Evolutionary conservation across 495 filamentous ascomycete genomes (phyloP).

Genomic region (Aspergillus indologenus): DNA sequence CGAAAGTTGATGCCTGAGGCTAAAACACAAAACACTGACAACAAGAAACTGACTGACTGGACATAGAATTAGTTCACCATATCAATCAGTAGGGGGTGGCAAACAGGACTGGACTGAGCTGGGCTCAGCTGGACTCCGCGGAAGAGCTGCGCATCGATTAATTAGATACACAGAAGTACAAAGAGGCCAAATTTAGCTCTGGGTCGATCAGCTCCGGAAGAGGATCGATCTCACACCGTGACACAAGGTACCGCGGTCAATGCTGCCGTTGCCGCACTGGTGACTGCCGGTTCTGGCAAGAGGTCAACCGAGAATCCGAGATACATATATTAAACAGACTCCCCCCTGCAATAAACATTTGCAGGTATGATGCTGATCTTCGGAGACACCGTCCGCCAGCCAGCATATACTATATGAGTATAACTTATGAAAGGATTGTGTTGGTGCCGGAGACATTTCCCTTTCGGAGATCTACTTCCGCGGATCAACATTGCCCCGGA

Average conservation of each 20-base stretch:
- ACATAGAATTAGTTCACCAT: too few species aligned
- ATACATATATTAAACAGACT: neutral
- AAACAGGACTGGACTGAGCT: too few species aligned
- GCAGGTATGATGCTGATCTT: neutral
- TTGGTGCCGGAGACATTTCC: neutral
- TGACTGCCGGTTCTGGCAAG: neutral
- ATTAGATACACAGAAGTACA: neutral
- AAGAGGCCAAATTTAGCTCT: neutral
- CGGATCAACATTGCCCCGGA: neutral
- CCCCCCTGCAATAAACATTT: too few species aligned
- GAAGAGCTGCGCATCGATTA: neutral
- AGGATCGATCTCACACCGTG: neutral
- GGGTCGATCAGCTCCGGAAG: neutral
- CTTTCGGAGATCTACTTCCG: neutral
- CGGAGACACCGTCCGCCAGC: too few species aligned
- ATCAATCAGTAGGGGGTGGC: too few species aligned
- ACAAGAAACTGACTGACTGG: too few species aligned
- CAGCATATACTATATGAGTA: too few species aligned
- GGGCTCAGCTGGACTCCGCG: too few species aligned
- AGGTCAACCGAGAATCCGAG: neutral
- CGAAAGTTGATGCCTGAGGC: too few species aligned
- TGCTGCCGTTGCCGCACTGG: neutral
- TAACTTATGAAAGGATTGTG: neutral
- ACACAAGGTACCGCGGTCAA: neutral
- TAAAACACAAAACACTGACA: too few species aligned